These are phyloP conservation scores for Ustilago sp. DNA, from an alignment of 1,284 basidiomycete species.

Conservation along the genomic window DNA sequence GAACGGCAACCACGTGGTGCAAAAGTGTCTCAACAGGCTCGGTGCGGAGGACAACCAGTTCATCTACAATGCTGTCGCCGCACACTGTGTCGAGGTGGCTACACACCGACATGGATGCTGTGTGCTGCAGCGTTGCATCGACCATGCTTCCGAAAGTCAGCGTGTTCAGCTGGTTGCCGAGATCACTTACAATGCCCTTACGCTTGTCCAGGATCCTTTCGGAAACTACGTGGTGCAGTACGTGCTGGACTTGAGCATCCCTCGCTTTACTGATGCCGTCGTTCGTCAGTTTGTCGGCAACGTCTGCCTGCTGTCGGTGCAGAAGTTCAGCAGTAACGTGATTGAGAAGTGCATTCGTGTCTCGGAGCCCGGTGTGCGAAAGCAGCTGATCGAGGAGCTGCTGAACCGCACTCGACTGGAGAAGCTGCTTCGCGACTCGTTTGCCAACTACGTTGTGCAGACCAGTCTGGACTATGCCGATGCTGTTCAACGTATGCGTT, in stretches of 20 bases:
- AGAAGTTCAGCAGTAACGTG: conserved; percentile 97
- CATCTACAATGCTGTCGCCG: conserved; percentile 99
- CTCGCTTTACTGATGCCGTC: conserved; percentile 95
- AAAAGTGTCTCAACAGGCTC: conserved; percentile 98
- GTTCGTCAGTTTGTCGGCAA: conserved; percentile 98
- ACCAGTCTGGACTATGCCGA: conserved; percentile 69
- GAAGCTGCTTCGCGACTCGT: conserved; percentile 84
- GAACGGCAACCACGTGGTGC: conserved; percentile 99
- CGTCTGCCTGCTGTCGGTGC: conserved; percentile 95
- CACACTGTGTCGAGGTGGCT: conserved; percentile 98
- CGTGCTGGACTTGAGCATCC: conserved; percentile 97
- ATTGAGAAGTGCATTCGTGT: conserved; percentile 98
- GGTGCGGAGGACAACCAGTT: conserved; percentile 99
- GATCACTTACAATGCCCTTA: conserved; percentile 98
- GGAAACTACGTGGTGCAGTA: conserved; percentile 97
- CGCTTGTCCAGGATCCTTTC: conserved; percentile 98
- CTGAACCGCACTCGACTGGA: conserved; percentile 93
- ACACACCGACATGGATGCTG: conserved; percentile 99
- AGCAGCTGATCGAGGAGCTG: conserved; percentile 94
- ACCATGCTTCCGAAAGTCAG: conserved; percentile 96
- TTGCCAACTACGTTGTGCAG: conserved; percentile 69
- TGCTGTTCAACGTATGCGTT: conserved; percentile 63
- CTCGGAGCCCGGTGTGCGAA: conserved; percentile 91
- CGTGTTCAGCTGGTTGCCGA: conserved; percentile 97
- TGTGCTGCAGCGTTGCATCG: conserved; percentile 97